Percentiles rank a stretch among this genome's conserved stretches.
Evolutionary conservation across 78 protist species (phyloP).

Genomic region (Dictyostelium capitatum): DNA sequence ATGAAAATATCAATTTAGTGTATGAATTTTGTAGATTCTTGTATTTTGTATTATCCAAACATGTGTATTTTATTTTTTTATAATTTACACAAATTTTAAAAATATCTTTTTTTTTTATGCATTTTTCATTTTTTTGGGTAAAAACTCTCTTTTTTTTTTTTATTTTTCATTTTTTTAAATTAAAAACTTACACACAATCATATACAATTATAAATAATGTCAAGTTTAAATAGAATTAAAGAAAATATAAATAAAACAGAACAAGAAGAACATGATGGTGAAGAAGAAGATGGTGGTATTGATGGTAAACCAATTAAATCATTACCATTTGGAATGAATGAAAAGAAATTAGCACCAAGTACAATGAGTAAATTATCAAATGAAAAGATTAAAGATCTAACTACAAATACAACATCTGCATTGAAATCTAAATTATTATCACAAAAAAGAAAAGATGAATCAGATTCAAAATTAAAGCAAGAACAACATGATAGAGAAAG

Average conservation of each 20-base stretch:
- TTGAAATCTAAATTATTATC: not conserved
- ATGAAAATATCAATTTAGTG: too few species aligned
- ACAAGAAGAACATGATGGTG: not conserved
- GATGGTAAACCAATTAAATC: not conserved
- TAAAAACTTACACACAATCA: not conserved
- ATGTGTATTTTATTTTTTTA: too few species aligned
- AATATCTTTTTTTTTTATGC: too few species aligned
- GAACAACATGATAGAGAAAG: not conserved
- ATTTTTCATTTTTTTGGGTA: too few species aligned
- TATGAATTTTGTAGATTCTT: too few species aligned
- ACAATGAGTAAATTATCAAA: conserved; percentile 28
- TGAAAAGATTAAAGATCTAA: conserved; percentile 15
- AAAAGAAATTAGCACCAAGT: conserved; percentile 18
- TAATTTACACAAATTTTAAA: too few species aligned
- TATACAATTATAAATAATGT: not conserved
- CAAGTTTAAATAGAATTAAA: not conserved
- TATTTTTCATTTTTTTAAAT: not conserved
- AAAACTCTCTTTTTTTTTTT: not conserved
- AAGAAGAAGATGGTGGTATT: not conserved
- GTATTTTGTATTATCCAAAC: too few species aligned
- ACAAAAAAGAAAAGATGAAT: conserved; percentile 28
- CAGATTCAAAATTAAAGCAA: conserved; percentile 14
- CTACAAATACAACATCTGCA: not conserved
- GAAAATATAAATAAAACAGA: not conserved
- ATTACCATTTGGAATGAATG: conserved; percentile 20